phyloP scores from a whole-genome alignment of 1,284 basidiomycete genomes.

The Ganoderma sinense region DNA sequence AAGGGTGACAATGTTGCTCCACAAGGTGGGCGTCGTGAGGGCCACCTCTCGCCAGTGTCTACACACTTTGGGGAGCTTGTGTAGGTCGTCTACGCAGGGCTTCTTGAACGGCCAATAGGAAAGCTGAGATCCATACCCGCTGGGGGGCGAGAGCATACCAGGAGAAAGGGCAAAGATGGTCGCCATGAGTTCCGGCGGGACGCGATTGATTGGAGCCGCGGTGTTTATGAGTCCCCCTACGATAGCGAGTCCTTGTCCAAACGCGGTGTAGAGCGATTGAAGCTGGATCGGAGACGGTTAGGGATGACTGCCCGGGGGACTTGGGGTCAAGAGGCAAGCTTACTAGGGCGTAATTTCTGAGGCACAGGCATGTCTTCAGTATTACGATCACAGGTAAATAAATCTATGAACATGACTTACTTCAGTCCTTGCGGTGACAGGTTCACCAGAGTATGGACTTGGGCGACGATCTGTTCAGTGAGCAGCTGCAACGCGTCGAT shows the following conservation, averaged over 20 bases:
- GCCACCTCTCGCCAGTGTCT: too few species aligned
- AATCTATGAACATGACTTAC: not conserved
- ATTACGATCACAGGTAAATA: not conserved
- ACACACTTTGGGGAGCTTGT: not conserved
- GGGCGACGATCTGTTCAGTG: too few species aligned
- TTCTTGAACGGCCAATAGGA: not conserved
- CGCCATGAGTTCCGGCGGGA: slow-evolving; percentile 8
- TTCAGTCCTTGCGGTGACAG: not conserved
- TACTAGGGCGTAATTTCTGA: not conserved
- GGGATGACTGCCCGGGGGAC: not conserved
- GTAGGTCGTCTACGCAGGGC: not conserved
- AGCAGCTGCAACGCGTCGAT: too few species aligned
- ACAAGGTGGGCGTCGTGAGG: too few species aligned
- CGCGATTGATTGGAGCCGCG: slow-evolving; percentile 5
- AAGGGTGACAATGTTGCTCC: too few species aligned
- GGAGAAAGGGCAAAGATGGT: too few species aligned
- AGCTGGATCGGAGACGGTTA: not conserved
- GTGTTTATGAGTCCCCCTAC: slow-evolving; percentile 1
- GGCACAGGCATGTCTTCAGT: not conserved
- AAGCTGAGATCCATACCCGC: not conserved
- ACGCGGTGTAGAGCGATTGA: too few species aligned
- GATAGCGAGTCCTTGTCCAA: too few species aligned
- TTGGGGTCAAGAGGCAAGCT: not conserved
- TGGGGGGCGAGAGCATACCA: not conserved
- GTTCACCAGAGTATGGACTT: not conserved